Percentiles rank a stretch among this genome's conserved stretches.
phyloP scores from a whole-genome alignment of 2,329 filamentous ascomycete genomes.

The Magnaporthales sp. region DNA sequence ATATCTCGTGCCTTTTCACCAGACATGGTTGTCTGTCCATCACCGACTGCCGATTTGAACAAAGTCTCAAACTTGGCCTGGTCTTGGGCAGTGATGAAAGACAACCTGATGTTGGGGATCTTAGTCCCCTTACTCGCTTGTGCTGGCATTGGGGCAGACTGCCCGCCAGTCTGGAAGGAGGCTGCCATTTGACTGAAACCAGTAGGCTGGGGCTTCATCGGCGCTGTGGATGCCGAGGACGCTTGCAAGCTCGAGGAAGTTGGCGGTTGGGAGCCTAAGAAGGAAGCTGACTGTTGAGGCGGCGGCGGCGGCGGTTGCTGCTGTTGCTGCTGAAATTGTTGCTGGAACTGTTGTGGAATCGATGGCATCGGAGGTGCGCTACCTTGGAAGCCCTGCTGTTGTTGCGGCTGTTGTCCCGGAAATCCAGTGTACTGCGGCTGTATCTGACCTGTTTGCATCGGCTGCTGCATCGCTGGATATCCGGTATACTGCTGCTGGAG shows the following conservation, averaged over 20 bases:
- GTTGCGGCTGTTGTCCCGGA: constrained; percentile 47
- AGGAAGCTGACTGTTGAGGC: constrained; percentile 29
- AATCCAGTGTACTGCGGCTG: constrained; percentile 65
- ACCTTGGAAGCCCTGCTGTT: constrained; percentile 54
- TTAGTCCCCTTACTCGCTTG: constrained; percentile 45
- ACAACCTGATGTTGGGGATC: constrained; percentile 89
- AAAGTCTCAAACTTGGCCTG: constrained; percentile 96
- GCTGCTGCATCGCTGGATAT: constrained; percentile 46
- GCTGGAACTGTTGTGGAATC: constrained; percentile 41
- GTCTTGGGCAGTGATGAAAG: constrained; percentile 91
- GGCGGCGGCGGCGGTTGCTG: constrained; percentile 33
- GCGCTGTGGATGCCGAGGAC: constrained; percentile 43
- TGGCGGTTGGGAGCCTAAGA: constrained; percentile 3
- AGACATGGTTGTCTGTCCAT: constrained; percentile 75
- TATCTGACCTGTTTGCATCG: constrained; percentile 46
- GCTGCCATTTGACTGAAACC: constrained; percentile 60
- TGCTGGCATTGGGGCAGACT: constrained; percentile 22
- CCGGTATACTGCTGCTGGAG: constrained; percentile 53
- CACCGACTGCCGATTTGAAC: constrained; percentile 90
- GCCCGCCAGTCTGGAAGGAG: constrained; percentile 46
- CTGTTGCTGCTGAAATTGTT: constrained; percentile 36
- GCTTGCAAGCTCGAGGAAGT: constrained; percentile 33
- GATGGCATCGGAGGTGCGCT: constrained; percentile 51
- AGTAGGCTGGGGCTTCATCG: constrained; percentile 58
- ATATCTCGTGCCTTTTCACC: constrained; percentile 90